phyloP scores from a whole-genome alignment of 202 grass and related monocot genomes.

The Tripidium arundinaceum region DNA sequence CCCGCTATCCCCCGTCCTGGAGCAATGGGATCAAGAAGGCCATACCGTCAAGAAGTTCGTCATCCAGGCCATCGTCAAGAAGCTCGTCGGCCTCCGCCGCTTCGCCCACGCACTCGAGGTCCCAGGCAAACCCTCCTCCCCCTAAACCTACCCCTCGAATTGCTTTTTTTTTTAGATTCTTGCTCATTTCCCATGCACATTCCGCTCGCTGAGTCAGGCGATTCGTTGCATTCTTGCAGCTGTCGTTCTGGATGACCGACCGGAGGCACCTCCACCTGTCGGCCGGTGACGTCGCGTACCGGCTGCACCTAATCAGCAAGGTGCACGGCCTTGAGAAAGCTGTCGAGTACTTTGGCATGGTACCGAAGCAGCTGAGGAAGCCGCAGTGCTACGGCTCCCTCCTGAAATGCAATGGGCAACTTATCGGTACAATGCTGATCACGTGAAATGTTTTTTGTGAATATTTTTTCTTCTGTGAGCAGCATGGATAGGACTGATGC shows the following conservation, averaged over 20 bases:
- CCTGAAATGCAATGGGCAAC: constrained; percentile 47
- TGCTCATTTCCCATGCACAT: background rate
- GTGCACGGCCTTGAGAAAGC: constrained; percentile 41
- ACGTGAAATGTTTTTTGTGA: background rate
- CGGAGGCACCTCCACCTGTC: constrained; percentile 32
- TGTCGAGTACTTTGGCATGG: constrained; percentile 45
- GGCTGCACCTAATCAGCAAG: constrained; percentile 50
- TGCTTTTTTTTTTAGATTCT: background rate
- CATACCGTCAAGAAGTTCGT: constrained; percentile 38
- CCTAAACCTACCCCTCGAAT: background rate
- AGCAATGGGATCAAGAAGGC: constrained; percentile 46
- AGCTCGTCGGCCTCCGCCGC: constrained; percentile 32
- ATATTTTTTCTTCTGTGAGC: background rate
- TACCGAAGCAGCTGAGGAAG: constrained; percentile 38
- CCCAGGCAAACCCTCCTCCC: background rate
- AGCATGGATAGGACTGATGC: background rate
- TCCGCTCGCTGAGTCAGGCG: background rate
- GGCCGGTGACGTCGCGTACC: constrained; percentile 47
- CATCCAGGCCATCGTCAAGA: constrained; percentile 39
- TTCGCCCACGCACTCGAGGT: constrained; percentile 69
- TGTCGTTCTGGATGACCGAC: constrained; percentile 68
- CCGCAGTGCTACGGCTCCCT: constrained; percentile 52
- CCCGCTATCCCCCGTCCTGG: constrained; percentile 44
- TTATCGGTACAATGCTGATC: background rate
- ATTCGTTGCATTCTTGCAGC: constrained; percentile 37